Conservation (phyloP, 805 yeast genomes). For the Brettanomyces custersianus region DNA sequence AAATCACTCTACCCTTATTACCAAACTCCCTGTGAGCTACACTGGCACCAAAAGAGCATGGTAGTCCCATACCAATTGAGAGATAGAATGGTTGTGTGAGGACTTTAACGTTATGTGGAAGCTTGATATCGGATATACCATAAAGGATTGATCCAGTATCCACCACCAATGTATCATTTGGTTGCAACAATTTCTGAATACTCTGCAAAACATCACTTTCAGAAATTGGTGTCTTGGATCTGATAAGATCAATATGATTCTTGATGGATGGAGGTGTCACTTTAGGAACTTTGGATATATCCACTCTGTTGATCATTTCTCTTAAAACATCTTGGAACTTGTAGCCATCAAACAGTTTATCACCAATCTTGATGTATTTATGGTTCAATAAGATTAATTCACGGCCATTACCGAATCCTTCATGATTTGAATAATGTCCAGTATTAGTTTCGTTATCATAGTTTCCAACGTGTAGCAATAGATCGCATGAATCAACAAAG, state of each 20-base stretch:
- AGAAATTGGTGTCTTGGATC: constrained; percentile 30
- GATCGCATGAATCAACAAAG: constrained; percentile 50
- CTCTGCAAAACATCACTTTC: constrained; percentile 36
- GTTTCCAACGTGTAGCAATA: constrained; percentile 64
- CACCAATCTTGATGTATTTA: constrained; percentile 40
- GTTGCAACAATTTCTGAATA: constrained; percentile 28
- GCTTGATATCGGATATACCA: constrained; percentile 57
- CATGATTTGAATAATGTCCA: constrained; percentile 48
- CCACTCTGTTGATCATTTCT: constrained; percentile 30
- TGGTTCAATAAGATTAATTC: constrained; percentile 43
- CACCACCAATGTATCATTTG: constrained; percentile 62
- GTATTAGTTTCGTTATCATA: constrained; percentile 59
- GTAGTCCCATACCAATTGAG: constrained; percentile 84
- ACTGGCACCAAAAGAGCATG: constrained; percentile 77
- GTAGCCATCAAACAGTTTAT: constrained; percentile 30
- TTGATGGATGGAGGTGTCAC: constrained; percentile 6
- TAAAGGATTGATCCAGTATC: constrained; percentile 84
- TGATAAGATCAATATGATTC: constrained; percentile 12
- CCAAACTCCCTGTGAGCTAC: constrained; percentile 55
- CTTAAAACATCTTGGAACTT: constrained; percentile 42
- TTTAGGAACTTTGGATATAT: constrained; percentile 11
- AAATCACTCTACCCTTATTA: constrained; percentile 42
- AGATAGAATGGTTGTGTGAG: constrained; percentile 70
- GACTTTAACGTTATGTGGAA: constrained; percentile 44
- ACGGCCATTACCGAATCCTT: constrained; percentile 29